Evolutionary conservation across 1,284 basidiomycete species (phyloP).

Genomic region (Ganoderma lingzhi): DNA sequence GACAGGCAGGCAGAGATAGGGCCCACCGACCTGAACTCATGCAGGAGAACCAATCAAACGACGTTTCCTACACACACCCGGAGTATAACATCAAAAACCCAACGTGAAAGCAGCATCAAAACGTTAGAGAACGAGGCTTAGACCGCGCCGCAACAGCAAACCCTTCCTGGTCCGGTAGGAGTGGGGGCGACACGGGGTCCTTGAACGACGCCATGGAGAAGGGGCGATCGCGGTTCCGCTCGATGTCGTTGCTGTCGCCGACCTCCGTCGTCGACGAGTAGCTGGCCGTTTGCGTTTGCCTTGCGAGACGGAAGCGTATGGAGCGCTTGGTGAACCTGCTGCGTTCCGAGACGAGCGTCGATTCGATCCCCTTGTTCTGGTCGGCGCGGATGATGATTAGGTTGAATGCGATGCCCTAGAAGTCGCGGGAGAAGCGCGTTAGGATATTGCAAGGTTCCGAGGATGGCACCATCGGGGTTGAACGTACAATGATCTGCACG

Average conservation of each 20-base stretch:
- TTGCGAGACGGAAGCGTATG: background rate
- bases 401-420: constrained; percentile 11
- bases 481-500: constrained; percentile 15
- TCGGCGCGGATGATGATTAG: constrained; percentile 16
- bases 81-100: too few relatives aligned
- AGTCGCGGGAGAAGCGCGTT: background rate
- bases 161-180: background rate
- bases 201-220: background rate
- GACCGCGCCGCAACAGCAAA: background rate
- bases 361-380: background rate
- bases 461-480: background rate
- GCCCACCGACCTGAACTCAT: too few relatives aligned
- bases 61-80: too few relatives aligned
- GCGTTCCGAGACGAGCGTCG: background rate
- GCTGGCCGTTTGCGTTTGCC: background rate
- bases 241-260: background rate
- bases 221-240: background rate
- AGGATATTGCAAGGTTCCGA: background rate
- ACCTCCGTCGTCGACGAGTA: background rate
- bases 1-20: too few relatives aligned
- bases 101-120: too few relatives aligned
- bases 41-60: too few relatives aligned
- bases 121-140: too few relatives aligned
- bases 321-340: background rate
- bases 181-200: background rate